Evolutionary conservation across 2,329 filamentous ascomycete genomes (phyloP), one percentile per base, ranked within the genome.

Genomic region (Helotiales sp.): DNA sequence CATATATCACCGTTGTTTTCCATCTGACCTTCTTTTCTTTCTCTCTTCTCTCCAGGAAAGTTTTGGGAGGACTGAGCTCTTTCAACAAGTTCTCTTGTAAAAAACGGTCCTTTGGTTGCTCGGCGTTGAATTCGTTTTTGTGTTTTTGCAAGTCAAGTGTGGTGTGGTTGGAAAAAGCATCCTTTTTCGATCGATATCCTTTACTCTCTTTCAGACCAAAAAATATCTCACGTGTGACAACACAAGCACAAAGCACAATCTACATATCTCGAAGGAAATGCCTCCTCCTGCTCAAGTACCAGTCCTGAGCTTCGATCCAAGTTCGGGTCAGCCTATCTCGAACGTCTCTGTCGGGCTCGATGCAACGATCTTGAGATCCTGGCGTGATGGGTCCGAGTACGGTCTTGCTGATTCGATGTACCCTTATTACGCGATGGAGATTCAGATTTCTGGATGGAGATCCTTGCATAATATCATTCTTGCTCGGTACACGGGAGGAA

Each of bases 401-500:
- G 59, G 62, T 13, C 50, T 50, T 22, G 50, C 55, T 15, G 59
- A 59, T 38, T 48, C 62, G 1, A 34, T 46, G 3, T 57, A 54
- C 30, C 62, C 62, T 5, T 64, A 64, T 40, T 64, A 50, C 53
- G 57, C 54, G 19, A 57, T 64, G 57, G 59, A 62, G 13, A 52
- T 64, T 9, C 54, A 58, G 30, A 60, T 62, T 40, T 53, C 51
- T 25, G 57, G 55, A 38, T 63, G 54, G 46, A 55, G 49, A 8
- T 55, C 60, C 24, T n/a, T 48, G 5, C 54, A 49, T 24, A 61
- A 60, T 44, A 54, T 49, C 17, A 44, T 64, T 30, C 48, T 64
- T 12, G 62, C 62, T 1, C 57, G 62, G 7, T 62, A 60, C 36
- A 54, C 59, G 1, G 59, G 59, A 2, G 54, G 54, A 40, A 61